Evolutionary conservation across 1,284 basidiomycete species (phyloP), one percentile per base, ranked within the genome.

Genomic region (Ceratobasidium sp.): DNA sequence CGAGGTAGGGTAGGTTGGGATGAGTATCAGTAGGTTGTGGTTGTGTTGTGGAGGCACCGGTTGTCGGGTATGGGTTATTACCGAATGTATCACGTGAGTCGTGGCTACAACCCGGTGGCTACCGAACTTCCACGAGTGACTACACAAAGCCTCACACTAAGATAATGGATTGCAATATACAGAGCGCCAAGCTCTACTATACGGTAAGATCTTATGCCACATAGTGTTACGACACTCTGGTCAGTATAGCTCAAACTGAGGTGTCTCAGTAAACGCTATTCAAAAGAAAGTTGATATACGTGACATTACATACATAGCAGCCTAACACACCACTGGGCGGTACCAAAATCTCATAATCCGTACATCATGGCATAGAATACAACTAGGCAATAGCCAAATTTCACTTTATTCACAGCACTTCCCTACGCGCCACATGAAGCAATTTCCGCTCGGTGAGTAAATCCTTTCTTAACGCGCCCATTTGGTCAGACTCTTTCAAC

Each of bases 401-500:
- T 9, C 9, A 42, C 26, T 7, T 42, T 28, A 60, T 12, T 69
- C 53, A 69, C 49, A 83, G 51, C 73, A 93, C 79, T 80, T 92
- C 89, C n/a, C 83, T 82, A 67, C 85, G 87, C 0, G 91, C 92
- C 20, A 82, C 84, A 42, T 86, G 83, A 56, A 94, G 83, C 28
- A 92, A 85, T 77, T 90, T 88, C 75, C 88, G 81, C 82, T 89
- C 90, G 84, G 89, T 90, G 71, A 82, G 76, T 61, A 91, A 81
- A 78, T 91, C 90, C 18, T 86, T 86, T 0, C 93, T 86, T 12
- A 84, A 84, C 0, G 85, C 85, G 2, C 88, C 84, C n/a, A 91
- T 80, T 18, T 85, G 83, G 0, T 85, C 84, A 18, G 86, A 89
- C 82, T 93, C 92, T 79, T 89, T 88, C n/a, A 92, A 84, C 40